A percentile compares a stretch with the other conserved stretches of the same genome.
Conservation (phyloP, 176 grass and related monocot species). For the Avena atlantica region DNA sequence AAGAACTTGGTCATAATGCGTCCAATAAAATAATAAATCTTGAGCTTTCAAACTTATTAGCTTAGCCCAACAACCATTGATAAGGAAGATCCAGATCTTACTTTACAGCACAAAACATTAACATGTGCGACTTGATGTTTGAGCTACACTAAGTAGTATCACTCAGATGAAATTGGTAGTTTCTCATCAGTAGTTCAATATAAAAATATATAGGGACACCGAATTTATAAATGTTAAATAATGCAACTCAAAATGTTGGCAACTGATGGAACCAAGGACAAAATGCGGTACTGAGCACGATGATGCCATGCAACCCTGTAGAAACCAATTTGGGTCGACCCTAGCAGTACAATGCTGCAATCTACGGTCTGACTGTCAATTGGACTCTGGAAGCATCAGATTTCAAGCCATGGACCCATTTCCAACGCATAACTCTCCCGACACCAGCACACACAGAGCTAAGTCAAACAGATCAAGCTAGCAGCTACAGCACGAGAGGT, state of each 20-base stretch:
- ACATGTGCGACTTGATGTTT: not conserved
- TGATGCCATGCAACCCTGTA: not conserved
- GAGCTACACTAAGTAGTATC: not conserved
- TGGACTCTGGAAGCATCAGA: conserved; percentile 2
- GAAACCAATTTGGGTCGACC: not conserved
- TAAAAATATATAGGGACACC: not conserved
- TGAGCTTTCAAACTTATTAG: not conserved
- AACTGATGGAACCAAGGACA: not conserved
- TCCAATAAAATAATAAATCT: not conserved
- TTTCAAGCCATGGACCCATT: not conserved
- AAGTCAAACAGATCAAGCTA: conserved; percentile 31
- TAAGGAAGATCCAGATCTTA: not conserved
- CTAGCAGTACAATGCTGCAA: not conserved
- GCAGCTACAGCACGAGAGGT: not conserved
- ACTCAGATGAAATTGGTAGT: not conserved
- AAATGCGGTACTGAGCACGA: not conserved
- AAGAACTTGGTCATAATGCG: not conserved
- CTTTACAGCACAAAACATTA: conserved; percentile 7
- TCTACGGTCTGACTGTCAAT: not conserved
- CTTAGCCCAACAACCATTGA: conserved; percentile 11
- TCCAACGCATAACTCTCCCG: not conserved
- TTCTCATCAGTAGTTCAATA: conserved; percentile 1
- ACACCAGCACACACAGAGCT: not conserved
- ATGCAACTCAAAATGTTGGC: not conserved
- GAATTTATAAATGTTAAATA: not conserved